Evolutionary conservation across 805 yeast species (phyloP).

Genomic region (Kodamaea jinghongensis): DNA sequence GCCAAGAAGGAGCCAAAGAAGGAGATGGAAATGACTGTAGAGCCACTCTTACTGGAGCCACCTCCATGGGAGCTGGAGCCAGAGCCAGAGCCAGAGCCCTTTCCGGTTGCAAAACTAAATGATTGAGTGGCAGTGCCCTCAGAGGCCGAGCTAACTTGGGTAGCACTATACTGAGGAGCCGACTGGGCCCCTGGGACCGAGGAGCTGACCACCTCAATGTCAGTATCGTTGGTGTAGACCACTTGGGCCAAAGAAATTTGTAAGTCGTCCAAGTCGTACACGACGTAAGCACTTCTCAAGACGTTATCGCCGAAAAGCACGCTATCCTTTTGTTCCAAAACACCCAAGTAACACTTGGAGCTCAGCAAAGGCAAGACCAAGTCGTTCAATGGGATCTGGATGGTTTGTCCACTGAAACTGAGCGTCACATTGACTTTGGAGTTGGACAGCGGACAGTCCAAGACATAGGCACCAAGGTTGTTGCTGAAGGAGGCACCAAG

Average conservation of each 20-base stretch:
- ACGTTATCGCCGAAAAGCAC: slow-evolving; percentile 64
- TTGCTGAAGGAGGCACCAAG: slow-evolving; percentile 42
- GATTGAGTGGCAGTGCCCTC: slow-evolving; percentile 10
- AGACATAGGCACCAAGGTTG: slow-evolving; percentile 42
- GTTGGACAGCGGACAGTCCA: slow-evolving; percentile 37
- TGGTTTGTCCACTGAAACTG: slow-evolving; percentile 57
- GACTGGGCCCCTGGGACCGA: slow-evolving; percentile 50
- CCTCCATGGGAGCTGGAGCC: not conserved
- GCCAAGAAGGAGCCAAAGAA: no score
- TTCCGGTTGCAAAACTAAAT: not conserved
- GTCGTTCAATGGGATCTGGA: slow-evolving; percentile 46
- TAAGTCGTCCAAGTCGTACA: slow-evolving; percentile 57
- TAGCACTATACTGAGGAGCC: slow-evolving; percentile 46
- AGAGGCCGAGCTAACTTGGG: slow-evolving; percentile 16
- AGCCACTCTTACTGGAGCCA: not conserved
- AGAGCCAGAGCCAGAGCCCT: not conserved
- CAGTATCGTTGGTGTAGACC: slow-evolving; percentile 26
- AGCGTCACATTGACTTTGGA: slow-evolving; percentile 34
- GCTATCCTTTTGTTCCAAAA: slow-evolving; percentile 15
- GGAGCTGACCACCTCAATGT: slow-evolving; percentile 46
- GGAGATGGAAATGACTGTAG: not conserved
- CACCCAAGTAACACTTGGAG: slow-evolving; percentile 18
- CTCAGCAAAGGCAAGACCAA: slow-evolving; percentile 20
- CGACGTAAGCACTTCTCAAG: slow-evolving; percentile 61
- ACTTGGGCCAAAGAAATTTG: slow-evolving; percentile 48